These are phyloP conservation scores for Aureobasidium sp. DNA, from an alignment of 2,329 filamentous ascomycete genomes.

Conservation along the genomic window DNA sequence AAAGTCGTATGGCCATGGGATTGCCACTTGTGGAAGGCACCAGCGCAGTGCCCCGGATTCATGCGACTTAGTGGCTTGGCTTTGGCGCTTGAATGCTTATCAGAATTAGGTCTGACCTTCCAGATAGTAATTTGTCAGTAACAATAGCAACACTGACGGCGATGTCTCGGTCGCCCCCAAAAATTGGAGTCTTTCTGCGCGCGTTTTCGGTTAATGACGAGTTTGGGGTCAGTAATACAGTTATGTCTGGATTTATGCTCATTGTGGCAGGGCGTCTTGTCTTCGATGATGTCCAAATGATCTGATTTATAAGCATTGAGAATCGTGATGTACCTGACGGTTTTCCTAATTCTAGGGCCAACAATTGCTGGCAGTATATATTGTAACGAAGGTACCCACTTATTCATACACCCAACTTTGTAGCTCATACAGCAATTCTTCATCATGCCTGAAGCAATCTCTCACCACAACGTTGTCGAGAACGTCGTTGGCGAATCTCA, in stretches of 20 bases:
- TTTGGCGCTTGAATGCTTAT: too few relatives aligned
- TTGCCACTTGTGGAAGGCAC: conserved; percentile 7
- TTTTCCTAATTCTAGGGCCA: neutral
- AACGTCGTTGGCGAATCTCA: conserved; percentile 27
- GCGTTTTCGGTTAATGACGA: neutral
- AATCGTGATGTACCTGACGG: neutral
- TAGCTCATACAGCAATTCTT: neutral
- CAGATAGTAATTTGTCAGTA: too few relatives aligned
- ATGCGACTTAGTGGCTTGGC: neutral
- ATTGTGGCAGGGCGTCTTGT: neutral
- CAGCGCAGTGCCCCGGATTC: neutral
- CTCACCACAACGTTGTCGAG: conserved; percentile 27
- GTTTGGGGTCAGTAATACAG: neutral
- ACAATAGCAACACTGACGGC: neutral
- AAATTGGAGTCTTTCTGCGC: neutral
- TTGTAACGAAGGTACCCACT: neutral
- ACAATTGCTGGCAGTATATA: neutral
- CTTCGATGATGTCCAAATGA: neutral
- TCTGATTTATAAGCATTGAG: conserved; percentile 11
- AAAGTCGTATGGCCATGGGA: neutral
- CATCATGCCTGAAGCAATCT: conserved; percentile 17
- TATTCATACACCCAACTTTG: neutral
- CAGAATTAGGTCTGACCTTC: too few relatives aligned
- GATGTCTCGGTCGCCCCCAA: neutral
- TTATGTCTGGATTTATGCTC: neutral